Percentiles rank a stretch among this genome's conserved stretches.
Evolutionary conservation across 805 yeast species (phyloP).

Genomic region (Zygotorulaspora chibaensis): DNA sequence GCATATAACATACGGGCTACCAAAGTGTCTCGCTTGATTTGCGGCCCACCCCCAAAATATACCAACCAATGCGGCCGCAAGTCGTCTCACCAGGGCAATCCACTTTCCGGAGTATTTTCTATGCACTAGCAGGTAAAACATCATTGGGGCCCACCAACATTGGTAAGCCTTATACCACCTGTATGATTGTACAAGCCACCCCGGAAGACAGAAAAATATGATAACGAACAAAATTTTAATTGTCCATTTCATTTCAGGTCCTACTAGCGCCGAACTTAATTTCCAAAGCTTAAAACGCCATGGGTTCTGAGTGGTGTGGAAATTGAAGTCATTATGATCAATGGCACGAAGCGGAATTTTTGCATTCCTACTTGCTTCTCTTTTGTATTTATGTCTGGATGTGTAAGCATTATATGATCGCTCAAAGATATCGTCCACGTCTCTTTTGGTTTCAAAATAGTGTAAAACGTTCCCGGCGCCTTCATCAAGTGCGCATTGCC

Average conservation of each 20-base stretch:
- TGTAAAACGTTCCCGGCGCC: slow-evolving; percentile 44
- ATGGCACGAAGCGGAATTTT: slow-evolving; percentile 35
- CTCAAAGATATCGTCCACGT: slow-evolving; percentile 45
- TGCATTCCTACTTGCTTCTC: slow-evolving; percentile 4
- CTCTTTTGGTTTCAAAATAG: slow-evolving; percentile 41
- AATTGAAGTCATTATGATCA: slow-evolving; percentile 41
- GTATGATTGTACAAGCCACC: slow-evolving; percentile 39
- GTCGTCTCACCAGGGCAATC: slow-evolving; percentile 32
- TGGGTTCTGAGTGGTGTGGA: slow-evolving; percentile 37
- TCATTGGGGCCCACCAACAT: slow-evolving; percentile 42
- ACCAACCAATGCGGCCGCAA: slow-evolving; percentile 38
- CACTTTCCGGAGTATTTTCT: slow-evolving; percentile 41
- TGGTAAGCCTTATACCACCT: slow-evolving; percentile 42
- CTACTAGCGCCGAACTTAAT: slow-evolving; percentile 32
- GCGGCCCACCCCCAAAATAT: slow-evolving; percentile 48
- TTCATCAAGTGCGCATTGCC: slow-evolving; percentile 43
- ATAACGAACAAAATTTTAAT: slow-evolving; percentile 38
- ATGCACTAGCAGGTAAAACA: slow-evolving; percentile 38
- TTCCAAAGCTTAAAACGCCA: slow-evolving; percentile 41
- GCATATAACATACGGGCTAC: slow-evolving; percentile 39
- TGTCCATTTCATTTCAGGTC: slow-evolving; percentile 43
- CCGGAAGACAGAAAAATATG: slow-evolving; percentile 41
- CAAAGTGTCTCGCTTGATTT: slow-evolving; percentile 37
- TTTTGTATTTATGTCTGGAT: slow-evolving; percentile 34
- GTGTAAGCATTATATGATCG: slow-evolving; percentile 43